Conservation (phyloP, 2,329 filamentous ascomycete species). For the Scytalidium lignicola region DNA sequence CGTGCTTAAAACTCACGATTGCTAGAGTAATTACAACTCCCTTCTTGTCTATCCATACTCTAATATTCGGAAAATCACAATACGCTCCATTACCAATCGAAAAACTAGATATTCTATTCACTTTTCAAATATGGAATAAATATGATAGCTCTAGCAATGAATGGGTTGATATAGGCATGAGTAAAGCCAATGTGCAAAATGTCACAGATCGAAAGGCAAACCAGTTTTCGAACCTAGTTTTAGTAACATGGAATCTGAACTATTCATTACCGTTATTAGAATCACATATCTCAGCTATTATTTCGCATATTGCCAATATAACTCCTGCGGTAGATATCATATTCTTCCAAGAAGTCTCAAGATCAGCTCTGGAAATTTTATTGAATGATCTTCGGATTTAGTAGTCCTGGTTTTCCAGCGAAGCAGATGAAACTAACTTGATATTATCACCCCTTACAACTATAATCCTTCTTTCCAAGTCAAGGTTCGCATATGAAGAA, state of each 20-base stretch:
- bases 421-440: slow-evolving; percentile 21
- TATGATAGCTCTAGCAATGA: too few relatives aligned
- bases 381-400: slow-evolving; percentile 23
- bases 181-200: too few relatives aligned
- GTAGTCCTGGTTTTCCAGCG: slow-evolving; percentile 27
- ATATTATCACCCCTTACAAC: slow-evolving; percentile 20
- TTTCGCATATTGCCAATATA: slow-evolving; percentile 18
- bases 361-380: slow-evolving; percentile 17
- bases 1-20: too few relatives aligned
- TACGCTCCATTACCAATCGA: too few relatives aligned
- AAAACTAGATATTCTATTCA: too few relatives aligned
- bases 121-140: too few relatives aligned
- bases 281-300: slow-evolving; percentile 22
- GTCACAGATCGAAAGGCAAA: too few relatives aligned
- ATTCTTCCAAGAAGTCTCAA: slow-evolving; percentile 32
- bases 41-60: too few relatives aligned
- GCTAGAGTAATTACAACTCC: too few relatives aligned
- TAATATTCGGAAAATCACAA: too few relatives aligned
- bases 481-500: slow-evolving; percentile 14
- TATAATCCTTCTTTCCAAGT: slow-evolving; percentile 25
- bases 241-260: slow-evolving; percentile 32
- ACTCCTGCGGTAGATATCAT: slow-evolving; percentile 23
- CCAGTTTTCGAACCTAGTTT: slow-evolving; percentile 4
- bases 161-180: too few relatives aligned
- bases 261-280: slow-evolving; percentile 10